phyloP scores from a whole-genome alignment of 805 yeast species.

The Vanderwaltozyma yarrowii region DNA sequence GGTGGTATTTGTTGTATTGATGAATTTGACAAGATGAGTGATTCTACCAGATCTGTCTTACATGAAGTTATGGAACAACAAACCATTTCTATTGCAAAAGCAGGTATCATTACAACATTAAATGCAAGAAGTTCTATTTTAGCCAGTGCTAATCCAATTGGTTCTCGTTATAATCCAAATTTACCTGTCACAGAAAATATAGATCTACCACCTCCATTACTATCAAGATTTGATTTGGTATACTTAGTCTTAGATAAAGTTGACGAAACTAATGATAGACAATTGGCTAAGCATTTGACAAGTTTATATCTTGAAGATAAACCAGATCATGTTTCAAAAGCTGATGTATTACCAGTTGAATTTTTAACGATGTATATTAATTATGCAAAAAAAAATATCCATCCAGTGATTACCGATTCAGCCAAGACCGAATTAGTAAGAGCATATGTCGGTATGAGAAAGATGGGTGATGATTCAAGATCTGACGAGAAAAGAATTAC shows the following conservation, averaged over 20 bases:
- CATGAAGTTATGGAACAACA: slow-evolving; percentile 99
- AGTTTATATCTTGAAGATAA: slow-evolving; percentile 83
- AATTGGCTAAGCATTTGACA: slow-evolving; percentile 83
- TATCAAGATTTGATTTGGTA: slow-evolving; percentile 91
- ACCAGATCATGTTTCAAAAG: slow-evolving; percentile 58
- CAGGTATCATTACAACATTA: slow-evolving; percentile 93
- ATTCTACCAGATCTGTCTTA: slow-evolving; percentile 83
- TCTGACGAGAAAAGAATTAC: slow-evolving; percentile 85
- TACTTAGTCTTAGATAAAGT: slow-evolving; percentile 88
- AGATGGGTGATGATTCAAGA: slow-evolving; percentile 83
- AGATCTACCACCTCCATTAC: slow-evolving; percentile 91
- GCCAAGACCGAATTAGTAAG: slow-evolving; percentile 81
- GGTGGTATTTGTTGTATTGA: slow-evolving; percentile 99
- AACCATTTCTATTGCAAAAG: slow-evolving; percentile 95
- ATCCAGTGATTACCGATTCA: slow-evolving; percentile 69
- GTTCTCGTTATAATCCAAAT: slow-evolving; percentile 90
- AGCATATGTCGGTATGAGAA: slow-evolving; percentile 88
- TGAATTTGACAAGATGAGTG: slow-evolving; percentile 97
- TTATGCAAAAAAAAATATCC: slow-evolving; percentile 78
- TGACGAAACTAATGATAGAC: slow-evolving; percentile 74
- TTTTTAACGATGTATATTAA: slow-evolving; percentile 82
- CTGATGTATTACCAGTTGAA: slow-evolving; percentile 74
- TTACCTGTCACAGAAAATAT: slow-evolving; percentile 91
- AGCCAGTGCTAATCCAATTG: slow-evolving; percentile 96
- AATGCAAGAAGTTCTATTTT: slow-evolving; percentile 93